Evolutionary conservation across 202 grass and related monocot species (phyloP).

Genomic region (Zoysia matrella): DNA sequence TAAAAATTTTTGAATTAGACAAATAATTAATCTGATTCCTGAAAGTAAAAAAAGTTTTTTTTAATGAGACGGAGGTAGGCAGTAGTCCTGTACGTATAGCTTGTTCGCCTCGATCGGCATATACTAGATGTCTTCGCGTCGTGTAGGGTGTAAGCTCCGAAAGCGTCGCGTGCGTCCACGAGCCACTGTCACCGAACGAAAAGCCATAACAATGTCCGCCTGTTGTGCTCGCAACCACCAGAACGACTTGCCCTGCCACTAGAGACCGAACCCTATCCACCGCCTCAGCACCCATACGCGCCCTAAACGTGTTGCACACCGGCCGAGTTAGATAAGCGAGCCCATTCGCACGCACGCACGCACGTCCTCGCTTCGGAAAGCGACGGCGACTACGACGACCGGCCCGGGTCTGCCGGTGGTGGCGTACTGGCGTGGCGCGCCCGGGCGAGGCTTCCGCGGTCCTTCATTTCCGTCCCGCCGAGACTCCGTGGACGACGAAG

Average conservation of each 20-base stretch:
- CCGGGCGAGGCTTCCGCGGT: neutral
- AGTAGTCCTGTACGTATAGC: no score
- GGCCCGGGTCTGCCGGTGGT: constrained; percentile 4
- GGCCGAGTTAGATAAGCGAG: neutral
- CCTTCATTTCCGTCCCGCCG: neutral
- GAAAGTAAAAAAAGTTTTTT: no score
- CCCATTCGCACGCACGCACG: neutral
- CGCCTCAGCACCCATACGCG: neutral
- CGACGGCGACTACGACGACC: constrained; percentile 1
- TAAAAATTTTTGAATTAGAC: no score
- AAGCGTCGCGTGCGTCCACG: neutral
- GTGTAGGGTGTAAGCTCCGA: neutral
- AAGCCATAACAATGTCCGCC: neutral
- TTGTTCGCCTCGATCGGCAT: no score
- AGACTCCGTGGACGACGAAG: no score
- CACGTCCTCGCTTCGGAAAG: no score
- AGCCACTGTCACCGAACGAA: neutral
- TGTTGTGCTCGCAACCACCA: neutral
- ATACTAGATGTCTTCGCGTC: no score
- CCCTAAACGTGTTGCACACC: neutral
- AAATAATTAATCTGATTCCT: no score
- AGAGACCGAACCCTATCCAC: neutral
- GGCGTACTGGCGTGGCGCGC: constrained; percentile 3
- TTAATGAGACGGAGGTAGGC: no score
- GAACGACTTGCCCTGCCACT: neutral